A percentile compares a stretch with the other conserved stretches of the same genome.
Evolutionary conservation across 768 basidiomycete genomes (phyloP).

Genomic region (Rhodotorula taiwanensis): DNA sequence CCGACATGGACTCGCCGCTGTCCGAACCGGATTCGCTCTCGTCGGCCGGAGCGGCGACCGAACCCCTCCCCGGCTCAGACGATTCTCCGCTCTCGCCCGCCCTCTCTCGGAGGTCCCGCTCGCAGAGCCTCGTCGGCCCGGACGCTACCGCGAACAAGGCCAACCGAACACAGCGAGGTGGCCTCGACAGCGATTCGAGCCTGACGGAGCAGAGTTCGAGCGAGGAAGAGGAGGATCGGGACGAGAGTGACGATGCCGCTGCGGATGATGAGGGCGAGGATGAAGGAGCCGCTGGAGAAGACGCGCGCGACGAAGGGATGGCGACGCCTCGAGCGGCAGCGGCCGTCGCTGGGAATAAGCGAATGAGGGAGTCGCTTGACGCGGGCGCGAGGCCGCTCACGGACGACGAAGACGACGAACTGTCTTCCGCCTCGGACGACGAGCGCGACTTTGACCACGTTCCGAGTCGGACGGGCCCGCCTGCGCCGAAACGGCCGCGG

Average conservation of each 20-base stretch:
- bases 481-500: background rate
- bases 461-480: background rate
- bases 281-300: slow-evolving; percentile 1
- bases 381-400: background rate
- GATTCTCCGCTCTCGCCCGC: slow-evolving; percentile 3
- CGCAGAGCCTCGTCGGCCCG: background rate
- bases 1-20: slow-evolving; percentile 24
- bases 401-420: slow-evolving; percentile 4
- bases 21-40: slow-evolving; percentile 33
- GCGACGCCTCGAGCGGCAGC: background rate
- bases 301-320: background rate
- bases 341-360: slow-evolving; percentile 1
- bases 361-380: background rate
- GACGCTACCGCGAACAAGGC: background rate
- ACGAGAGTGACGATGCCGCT: no score
- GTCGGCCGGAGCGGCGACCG: slow-evolving; percentile 33
- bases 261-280: background rate
- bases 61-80: slow-evolving; percentile 25
- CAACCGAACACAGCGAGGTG: background rate
- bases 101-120: background rate
- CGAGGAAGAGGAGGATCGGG: slow-evolving; percentile 3
- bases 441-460: background rate
- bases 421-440: slow-evolving; percentile 2
- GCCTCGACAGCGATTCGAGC: slow-evolving; percentile 30
- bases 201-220: slow-evolving; percentile 32